phyloP scores from a whole-genome alignment of 805 yeast species.

The Cyberlindnera nakhonratchasimensis region DNA sequence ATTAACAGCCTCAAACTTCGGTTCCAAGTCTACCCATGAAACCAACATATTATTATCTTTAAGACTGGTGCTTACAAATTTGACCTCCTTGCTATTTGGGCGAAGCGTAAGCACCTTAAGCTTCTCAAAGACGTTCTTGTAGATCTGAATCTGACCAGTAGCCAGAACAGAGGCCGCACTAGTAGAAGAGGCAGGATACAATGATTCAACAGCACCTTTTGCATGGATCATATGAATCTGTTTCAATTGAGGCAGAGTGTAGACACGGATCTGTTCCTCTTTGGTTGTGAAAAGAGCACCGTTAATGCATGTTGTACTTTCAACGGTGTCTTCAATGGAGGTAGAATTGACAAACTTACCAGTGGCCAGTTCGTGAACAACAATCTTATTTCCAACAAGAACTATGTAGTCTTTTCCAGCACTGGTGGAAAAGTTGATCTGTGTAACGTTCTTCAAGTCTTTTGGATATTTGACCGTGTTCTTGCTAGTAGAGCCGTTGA shows the following conservation, averaged over 20 bases:
- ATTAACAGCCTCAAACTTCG: slow-evolving; percentile 32
- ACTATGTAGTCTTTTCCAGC: slow-evolving; percentile 1
- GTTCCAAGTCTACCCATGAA: slow-evolving; percentile 39
- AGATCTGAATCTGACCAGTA: slow-evolving; percentile 33
- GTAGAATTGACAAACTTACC: slow-evolving; percentile 11
- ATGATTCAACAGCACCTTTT: slow-evolving; percentile 6
- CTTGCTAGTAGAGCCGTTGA: slow-evolving; percentile 17
- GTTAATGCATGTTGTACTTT: slow-evolving; percentile 7
- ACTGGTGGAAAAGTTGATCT: slow-evolving; percentile 1
- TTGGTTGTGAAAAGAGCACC: slow-evolving; percentile 12
- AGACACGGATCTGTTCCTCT: slow-evolving; percentile 8
- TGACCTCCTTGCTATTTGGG: slow-evolving; percentile 27
- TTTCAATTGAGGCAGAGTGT: slow-evolving; percentile 9
- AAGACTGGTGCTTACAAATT: slow-evolving; percentile 27
- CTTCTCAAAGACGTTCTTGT: slow-evolving; percentile 19
- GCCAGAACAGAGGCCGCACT: slow-evolving; percentile 28
- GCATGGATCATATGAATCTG: slow-evolving; percentile 13
- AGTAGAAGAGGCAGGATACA: slow-evolving; percentile 2
- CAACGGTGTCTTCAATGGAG: slow-evolving; percentile 7
- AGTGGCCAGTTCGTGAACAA: slow-evolving; percentile 5
- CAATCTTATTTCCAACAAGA: slow-evolving; percentile 5
- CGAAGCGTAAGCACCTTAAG: slow-evolving; percentile 10
- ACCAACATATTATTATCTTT: slow-evolving; percentile 24
- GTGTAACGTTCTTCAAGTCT: slow-evolving; percentile 9
- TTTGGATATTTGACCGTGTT: slow-evolving; percentile 16